These are phyloP conservation scores for Thielaviopsis ethacetica DNA, from an alignment of 2,329 filamentous ascomycete genomes.

Conservation along the genomic window DNA sequence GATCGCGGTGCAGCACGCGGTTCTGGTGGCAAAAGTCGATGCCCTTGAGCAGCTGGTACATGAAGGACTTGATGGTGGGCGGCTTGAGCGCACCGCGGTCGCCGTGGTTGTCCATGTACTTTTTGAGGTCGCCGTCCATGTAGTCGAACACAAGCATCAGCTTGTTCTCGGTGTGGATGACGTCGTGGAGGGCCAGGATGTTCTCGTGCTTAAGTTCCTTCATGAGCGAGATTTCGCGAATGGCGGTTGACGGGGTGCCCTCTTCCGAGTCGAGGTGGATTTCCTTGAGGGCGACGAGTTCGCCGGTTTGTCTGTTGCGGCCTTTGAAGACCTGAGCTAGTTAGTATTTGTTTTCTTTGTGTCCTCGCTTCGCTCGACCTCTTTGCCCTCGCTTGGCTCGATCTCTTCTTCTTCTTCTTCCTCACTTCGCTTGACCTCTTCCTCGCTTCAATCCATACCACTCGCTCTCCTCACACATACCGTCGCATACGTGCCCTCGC, in stretches of 20 bases:
- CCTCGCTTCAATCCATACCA: too few species aligned
- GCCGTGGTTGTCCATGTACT: conserved; percentile 92
- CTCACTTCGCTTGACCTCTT: too few species aligned
- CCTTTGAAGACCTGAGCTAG: conserved; percentile 78
- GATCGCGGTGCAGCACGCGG: conserved; percentile 81
- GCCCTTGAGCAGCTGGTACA: conserved; percentile 90
- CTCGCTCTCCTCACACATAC: too few species aligned
- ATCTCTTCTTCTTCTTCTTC: too few species aligned
- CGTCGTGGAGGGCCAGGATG: conserved; percentile 92
- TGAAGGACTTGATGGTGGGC: conserved; percentile 91
- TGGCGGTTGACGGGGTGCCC: conserved; percentile 90
- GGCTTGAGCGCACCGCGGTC: conserved; percentile 82
- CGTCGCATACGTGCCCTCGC: conserved; percentile 96
- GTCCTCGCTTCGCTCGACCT: too few species aligned
- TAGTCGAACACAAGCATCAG: conserved; percentile 98
- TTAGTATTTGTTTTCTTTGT: neutral
- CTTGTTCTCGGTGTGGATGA: conserved; percentile 99
- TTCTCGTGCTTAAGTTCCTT: conserved; percentile 99
- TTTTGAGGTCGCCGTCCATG: conserved; percentile 97
- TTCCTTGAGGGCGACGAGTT: conserved; percentile 92
- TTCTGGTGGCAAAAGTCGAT: conserved; percentile 98
- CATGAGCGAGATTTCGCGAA: conserved; percentile 97
- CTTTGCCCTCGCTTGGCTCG: too few species aligned
- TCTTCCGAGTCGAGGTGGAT: conserved; percentile 98
- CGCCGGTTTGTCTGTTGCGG: conserved; percentile 88